phyloP scores from a whole-genome alignment of 1,139 yeast genomes.

The Blastobotrys raffinosifermentans region DNA sequence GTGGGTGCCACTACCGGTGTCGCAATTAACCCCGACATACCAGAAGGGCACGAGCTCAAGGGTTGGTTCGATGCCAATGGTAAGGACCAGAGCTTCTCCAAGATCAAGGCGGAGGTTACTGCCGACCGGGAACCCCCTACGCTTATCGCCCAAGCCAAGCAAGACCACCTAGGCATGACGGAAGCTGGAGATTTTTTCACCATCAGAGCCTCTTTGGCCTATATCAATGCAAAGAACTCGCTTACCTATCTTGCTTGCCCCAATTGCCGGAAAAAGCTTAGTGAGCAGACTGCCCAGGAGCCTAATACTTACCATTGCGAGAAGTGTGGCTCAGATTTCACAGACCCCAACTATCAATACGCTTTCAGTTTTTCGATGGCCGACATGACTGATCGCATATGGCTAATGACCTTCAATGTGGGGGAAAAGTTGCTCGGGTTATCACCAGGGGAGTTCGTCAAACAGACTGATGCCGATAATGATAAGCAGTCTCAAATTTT shows the following conservation, averaged over 20 bases:
- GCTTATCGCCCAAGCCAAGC: constrained; percentile 60
- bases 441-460: constrained; percentile 62
- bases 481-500: constrained; percentile 45
- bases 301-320: constrained; percentile 96
- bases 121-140: constrained; percentile 35
- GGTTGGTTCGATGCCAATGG: constrained; percentile 96
- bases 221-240: constrained; percentile 57
- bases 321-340: constrained; percentile 67
- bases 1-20: constrained; percentile 75
- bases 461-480: constrained; percentile 43
- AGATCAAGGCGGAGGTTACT: constrained; percentile 34
- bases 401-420: constrained; percentile 88
- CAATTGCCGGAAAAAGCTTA: constrained; percentile 72
- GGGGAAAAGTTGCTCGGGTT: constrained; percentile 56
- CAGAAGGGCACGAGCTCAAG: constrained; percentile 79
- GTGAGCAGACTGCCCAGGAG: constrained; percentile 60
- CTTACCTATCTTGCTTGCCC: constrained; percentile 91
- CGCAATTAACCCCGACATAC: constrained; percentile 76
- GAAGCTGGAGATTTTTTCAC: constrained; percentile 69
- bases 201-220: constrained; percentile 67
- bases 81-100: constrained; percentile 51
- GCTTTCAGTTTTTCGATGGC: constrained; percentile 64
- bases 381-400: constrained; percentile 77
- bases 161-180: constrained; percentile 62
- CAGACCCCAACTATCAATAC: constrained; percentile 72